Base-by-base conservation (phyloP, 2,329 filamentous ascomycete species). In the Ophiostoma populinum region DNA sequence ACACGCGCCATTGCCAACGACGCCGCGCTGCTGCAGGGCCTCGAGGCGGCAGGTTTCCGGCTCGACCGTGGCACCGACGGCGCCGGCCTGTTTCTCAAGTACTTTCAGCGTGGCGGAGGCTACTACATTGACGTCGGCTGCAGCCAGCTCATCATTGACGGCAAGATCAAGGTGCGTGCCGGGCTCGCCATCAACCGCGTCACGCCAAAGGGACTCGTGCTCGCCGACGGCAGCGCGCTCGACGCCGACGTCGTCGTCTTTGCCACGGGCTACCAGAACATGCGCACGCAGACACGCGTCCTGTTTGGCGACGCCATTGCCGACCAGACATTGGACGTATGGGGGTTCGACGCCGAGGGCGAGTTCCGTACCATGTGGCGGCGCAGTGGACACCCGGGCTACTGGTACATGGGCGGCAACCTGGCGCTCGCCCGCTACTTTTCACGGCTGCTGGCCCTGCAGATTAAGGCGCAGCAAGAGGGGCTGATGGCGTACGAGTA, bases 361-460 rank as follows among this genome's bases (percentile, higher is more conserved):
- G 65, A 78, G 54, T 53, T 67, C 42, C 57, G 65, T 6, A 62
- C 53, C 28, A 67, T 67, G 44, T 77, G 70, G 69, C 62, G 67
- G 37, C 57, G 57, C 17, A 74, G 62, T 19, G 71, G 72, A 0
- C 70, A 75, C 36, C 67, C 67, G 0, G 70, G 71, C 0, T 72
- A 77, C 42, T 79, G 71, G 72, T 70, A 70, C 41, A 70, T 74
- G 44, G 72, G 70, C 0, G 73, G 74, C 2, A 78, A 75, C 42
- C 48, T 78, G 25, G 70, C 70, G 0, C 51, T 76, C 34, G 74
- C 70, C 35, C 58, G 73, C 7, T 68, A 68, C 32, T 77, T 62
- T 43, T 75, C 70, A 0, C 63, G 58, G 22, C 39, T 65, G 1
- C 41, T 70, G 38, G 65, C 64, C 0, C 42, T 69, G 32, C 65